Percentiles rank a stretch among this genome's conserved stretches.
Evolutionary conservation across 2,329 filamentous ascomycete species (phyloP).

Genomic region (Periconia digitata): DNA sequence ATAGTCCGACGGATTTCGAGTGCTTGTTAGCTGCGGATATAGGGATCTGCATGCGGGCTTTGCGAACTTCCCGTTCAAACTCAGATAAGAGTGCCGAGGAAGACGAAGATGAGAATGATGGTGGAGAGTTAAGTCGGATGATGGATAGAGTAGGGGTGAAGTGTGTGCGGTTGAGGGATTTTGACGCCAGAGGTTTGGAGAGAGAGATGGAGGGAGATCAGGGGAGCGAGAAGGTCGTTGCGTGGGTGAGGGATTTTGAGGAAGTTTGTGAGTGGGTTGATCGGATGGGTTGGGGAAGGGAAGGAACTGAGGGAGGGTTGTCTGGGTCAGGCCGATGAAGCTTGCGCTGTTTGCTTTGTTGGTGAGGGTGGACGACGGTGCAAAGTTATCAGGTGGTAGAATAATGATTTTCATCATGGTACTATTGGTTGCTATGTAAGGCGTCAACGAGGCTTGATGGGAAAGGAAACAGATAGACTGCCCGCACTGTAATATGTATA

Average conservation of each 20-base stretch:
- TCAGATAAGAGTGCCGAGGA: no score
- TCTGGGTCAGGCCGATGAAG: no score
- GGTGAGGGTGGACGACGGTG: no score
- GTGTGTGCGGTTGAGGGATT: not conserved
- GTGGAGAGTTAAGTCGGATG: not conserved
- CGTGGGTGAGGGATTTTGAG: not conserved
- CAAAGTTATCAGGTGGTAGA: no score
- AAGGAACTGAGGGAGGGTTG: not conserved
- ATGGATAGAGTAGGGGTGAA: not conserved
- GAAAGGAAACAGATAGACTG: no score
- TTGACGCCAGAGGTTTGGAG: not conserved
- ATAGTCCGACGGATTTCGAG: slow-evolving; percentile 52
- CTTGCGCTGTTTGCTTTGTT: no score
- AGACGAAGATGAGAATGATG: not conserved
- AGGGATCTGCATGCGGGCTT: slow-evolving; percentile 50
- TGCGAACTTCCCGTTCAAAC: no score
- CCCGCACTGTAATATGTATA: no score
- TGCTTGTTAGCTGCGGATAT: slow-evolving; percentile 48
- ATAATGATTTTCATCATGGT: no score
- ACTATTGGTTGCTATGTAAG: no score
- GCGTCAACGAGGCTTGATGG: no score
- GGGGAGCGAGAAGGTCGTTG: not conserved
- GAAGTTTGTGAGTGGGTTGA: not conserved
- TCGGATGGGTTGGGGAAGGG: not conserved
- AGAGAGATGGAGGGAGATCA: not conserved